A percentile compares a stretch with the other conserved stretches of the same genome.
phyloP scores from a whole-genome alignment of 2,329 filamentous ascomycete genomes.

The Aspergillus fischeri region DNA sequence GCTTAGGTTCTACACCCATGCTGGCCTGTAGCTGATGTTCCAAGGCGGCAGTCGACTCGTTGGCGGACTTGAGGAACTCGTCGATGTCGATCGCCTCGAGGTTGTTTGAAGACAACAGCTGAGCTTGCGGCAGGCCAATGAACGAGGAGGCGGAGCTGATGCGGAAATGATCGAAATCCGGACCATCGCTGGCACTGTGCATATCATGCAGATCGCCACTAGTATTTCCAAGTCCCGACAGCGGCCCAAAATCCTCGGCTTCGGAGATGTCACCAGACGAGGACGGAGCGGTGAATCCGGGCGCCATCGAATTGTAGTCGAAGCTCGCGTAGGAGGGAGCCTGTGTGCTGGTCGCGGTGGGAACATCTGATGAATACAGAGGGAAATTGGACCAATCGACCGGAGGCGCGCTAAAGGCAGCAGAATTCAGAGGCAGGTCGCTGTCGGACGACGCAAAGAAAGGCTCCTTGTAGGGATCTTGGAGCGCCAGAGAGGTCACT shows the following conservation, averaged over 20 bases:
- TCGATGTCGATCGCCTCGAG: slow-evolving; percentile 42
- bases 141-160: slow-evolving; percentile 42
- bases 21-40: slow-evolving; percentile 38
- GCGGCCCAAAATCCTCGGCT: slow-evolving; percentile 41
- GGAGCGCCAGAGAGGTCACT: slow-evolving; percentile 33
- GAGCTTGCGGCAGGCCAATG: slow-evolving; percentile 38
- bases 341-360: slow-evolving; percentile 40
- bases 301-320: slow-evolving; percentile 39
- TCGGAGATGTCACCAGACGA: slow-evolving; percentile 50
- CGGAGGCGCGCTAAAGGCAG: slow-evolving; percentile 38
- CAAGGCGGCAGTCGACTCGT: slow-evolving; percentile 37
- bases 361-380: slow-evolving; percentile 35
- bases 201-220: slow-evolving; percentile 34
- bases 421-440: slow-evolving; percentile 36
- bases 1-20: slow-evolving; percentile 34
- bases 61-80: slow-evolving; percentile 41
- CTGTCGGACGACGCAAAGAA: slow-evolving; percentile 43
- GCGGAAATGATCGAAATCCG: slow-evolving; percentile 39
- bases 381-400: slow-evolving; percentile 49
- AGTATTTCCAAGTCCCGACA: slow-evolving; percentile 26
- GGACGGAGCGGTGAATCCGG: slow-evolving; percentile 39
- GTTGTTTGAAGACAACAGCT: slow-evolving; percentile 38
- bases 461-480: slow-evolving; percentile 35
- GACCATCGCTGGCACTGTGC: slow-evolving; percentile 39
- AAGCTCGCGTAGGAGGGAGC: slow-evolving; percentile 45